Evolutionary conservation across 768 basidiomycete species (phyloP), one percentile per base, ranked within the genome.

Genomic region (Termitomyces sp.): DNA sequence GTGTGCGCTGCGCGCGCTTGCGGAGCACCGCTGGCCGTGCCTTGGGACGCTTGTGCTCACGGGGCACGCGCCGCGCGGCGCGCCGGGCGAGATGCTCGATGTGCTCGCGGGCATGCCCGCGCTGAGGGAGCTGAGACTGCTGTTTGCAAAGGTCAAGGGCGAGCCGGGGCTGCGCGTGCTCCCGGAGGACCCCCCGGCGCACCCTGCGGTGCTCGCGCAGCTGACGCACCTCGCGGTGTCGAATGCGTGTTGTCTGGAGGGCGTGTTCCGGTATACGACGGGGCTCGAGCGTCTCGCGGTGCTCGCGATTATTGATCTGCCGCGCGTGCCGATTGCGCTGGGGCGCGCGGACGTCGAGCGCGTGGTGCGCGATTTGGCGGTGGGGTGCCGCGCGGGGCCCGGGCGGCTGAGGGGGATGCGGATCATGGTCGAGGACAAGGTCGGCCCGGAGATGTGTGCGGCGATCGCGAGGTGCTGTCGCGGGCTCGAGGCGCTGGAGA

Each of bases 391-490:
- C 49, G 41, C 28, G 45, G 44, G 18, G n/a, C 55, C 50, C 37
- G 64, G 57, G 28, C 28, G 58, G 28, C 60, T 78, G 56, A 62
- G 60, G 57, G 66, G 65, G 36, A 60, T 78, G 41, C 68, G 75
- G 57, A 64, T 78, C 2, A 74, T 77, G 68, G 69, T 74, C 31
- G 77, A 77, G 63, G 75, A 76, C 34, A 70, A 73, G 47, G 65
- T 74, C 22, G 70, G 72, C 31, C 69, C 72, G 0, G 66, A 63
- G 6, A 56, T 77, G 33, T 72, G 73, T 55, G 59, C 55, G 16
- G 58, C 63, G n/a, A 66, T 77, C n/a, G 68, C 68, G 12, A 44
- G 29, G 44, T 60, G 66, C n/a, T 78, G 73, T 59, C 73, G 74
- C 1, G 60, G 60, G 4, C 66, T 78, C 28, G 73, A 77, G 59